Evolutionary conservation across 331 rosid genomes (phyloP), one percentile per base, ranked within the genome.

Genomic region (Phaseolus coccineus): DNA sequence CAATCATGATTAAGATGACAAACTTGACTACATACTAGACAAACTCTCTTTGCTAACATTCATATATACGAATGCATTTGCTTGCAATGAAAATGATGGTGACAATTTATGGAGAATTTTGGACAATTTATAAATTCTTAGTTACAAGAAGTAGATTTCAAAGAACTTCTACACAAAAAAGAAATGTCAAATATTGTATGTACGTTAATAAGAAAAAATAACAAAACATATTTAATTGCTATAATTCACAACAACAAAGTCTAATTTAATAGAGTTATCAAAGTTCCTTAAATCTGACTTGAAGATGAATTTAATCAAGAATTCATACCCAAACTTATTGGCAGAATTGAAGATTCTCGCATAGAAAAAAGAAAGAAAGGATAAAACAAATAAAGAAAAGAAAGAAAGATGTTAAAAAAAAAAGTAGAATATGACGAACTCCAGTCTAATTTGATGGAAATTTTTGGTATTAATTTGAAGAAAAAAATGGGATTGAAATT

Each of bases 1-100:
- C n/a, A 46, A 70, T 59, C 63, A 64, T 76, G 74, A 68, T 24
- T 50, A 71, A 66, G 19, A 61, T 31, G 66, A 77, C 85, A 84
- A 72, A 95, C 99, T 94, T 88, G 81, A 84, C 86, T 93, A 66
- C 99, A 93, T 51, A 90, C 92, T 3, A 97, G 99, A 82, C 99
- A 95, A 50, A 47, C 76, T 58, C 89, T 44, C 48, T 11, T 90
- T 87, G 94, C 88, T 87, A 89, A 92, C 94, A 19, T 19, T 19
- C 22, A 19, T 97, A 95, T 80, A 88, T 92, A 53, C 88, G 89
- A 90, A 93, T 93, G 88, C 97, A 95, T 11, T 94, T 90, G 52
- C 91, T 96, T 19, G 22, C 22, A 19, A 89, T 92, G 97, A 85
- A 89, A 94, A 78, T 92, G 85, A 88, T 93, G 98, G 37, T 87